These are phyloP conservation scores for Pleurostoma richardsiae DNA, from an alignment of 2,329 filamentous ascomycete species.

Conservation along the genomic window DNA sequence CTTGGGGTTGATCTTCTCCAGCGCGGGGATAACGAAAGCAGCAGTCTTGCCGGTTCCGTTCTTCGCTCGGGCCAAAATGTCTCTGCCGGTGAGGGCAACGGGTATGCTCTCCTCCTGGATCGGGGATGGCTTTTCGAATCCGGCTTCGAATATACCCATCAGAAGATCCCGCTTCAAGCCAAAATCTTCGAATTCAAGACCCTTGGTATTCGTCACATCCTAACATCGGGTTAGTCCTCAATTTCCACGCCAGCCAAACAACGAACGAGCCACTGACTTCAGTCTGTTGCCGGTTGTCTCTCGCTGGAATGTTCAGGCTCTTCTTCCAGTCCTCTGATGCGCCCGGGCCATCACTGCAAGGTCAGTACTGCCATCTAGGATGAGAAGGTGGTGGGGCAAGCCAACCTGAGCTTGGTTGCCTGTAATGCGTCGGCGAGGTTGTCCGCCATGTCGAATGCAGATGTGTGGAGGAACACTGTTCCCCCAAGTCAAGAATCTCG, in stretches of 20 bases:
- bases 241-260: constrained; percentile 5
- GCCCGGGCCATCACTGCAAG: constrained; percentile 10
- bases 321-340: constrained; percentile 68
- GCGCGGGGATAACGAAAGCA: constrained; percentile 91
- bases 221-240: constrained; percentile 26
- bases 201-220: constrained; percentile 98
- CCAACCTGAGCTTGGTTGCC: constrained; percentile 38
- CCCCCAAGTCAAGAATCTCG: no score
- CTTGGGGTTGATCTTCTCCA: constrained; percentile 96
- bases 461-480: constrained; percentile 2
- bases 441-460: constrained; percentile 33
- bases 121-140: constrained; percentile 96
- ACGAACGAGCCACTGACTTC: constrained; percentile 48
- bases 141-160: constrained; percentile 99
- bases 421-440: constrained; percentile 48
- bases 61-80: constrained; percentile 94
- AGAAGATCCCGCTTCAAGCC: constrained; percentile 89
- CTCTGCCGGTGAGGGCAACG: constrained; percentile 88
- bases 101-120: constrained; percentile 99
- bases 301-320: constrained; percentile 64
- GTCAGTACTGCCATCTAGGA: not conserved
- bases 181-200: constrained; percentile 96
- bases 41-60: constrained; percentile 98
- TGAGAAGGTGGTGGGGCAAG: constrained; percentile 2
- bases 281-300: constrained; percentile 75